Evolutionary conservation across 1,284 basidiomycete genomes (phyloP), one percentile per base, ranked within the genome.

Genomic region (Microbotryum scabiosae): DNA sequence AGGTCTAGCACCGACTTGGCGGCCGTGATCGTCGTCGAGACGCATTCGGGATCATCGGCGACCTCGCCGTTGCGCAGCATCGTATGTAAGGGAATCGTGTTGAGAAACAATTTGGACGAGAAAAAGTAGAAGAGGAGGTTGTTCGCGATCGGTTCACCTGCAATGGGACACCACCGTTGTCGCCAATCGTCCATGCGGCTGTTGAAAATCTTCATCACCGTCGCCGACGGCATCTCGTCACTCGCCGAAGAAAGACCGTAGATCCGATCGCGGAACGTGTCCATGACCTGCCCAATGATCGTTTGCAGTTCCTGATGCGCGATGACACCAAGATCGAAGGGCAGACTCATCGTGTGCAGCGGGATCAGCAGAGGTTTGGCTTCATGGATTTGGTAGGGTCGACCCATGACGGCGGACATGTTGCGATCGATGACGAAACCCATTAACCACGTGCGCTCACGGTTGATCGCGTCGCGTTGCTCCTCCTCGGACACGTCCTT

Each of bases 131-230:
- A 63, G 12, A 56, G 59, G 5, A 66, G 59, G 32, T 63, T 66
- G 56, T 62, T 63, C 32, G 64, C 61, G 51, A 63, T 66, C 9
- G 64, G 64, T 28, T 66, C 64, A 36, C 64, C 64, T 0, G 64
- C 50, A 5, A 61, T 47, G 7, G 63, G 63, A 21, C 63, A 65
- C 64, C 64, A 66, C 3, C 64, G 47, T 43, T 54, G 52, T 30
- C 58, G 56, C 64, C 64, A 66, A 23, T 66, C 64, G 56, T 66
- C 64, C 64, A 66, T 66, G 36, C 64, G 49, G 43, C 55, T 60
- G 48, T 66, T 66, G 61, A 66, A 66, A 10, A 66, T 45, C 63
- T 66, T 66, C 61, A 66, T 63, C 28, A 66, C 64, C 30, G 60
- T 51, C 10, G 59, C 49, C 21, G 54, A 57, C 6, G 64, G 64